Evolutionary conservation across 2,329 filamentous ascomycete genomes (phyloP).

Genomic region (Colletotrichum sp.): DNA sequence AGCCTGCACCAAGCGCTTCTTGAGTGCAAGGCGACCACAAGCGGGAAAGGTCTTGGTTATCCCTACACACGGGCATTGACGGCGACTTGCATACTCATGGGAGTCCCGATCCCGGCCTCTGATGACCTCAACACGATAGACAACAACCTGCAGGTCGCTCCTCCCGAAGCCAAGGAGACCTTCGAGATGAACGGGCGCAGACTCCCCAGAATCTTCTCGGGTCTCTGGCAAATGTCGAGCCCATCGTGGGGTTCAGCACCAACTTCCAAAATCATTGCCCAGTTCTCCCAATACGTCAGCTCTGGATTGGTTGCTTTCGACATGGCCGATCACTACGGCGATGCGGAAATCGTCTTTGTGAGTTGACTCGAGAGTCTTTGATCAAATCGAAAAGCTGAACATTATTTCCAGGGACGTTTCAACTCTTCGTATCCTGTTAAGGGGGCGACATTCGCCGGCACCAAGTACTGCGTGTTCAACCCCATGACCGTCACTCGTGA

Average conservation of each 20-base stretch:
- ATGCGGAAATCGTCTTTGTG: conserved; percentile 22
- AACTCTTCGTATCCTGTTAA: conserved; percentile 30
- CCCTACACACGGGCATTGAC: background rate
- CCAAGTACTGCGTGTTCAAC: conserved; percentile 40
- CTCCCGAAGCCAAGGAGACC: conserved; percentile 19
- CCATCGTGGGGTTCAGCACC: conserved; percentile 31
- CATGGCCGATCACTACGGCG: conserved; percentile 41
- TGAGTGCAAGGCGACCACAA: background rate
- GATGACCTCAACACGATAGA: background rate
- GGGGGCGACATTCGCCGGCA: conserved; percentile 32
- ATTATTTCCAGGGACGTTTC: conserved; percentile 36
- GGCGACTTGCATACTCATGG: background rate
- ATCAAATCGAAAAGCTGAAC: too few species aligned
- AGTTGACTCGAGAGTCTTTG: conserved; percentile 1
- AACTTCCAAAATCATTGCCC: conserved; percentile 27
- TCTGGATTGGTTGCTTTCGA: conserved; percentile 32
- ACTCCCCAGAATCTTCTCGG: conserved; percentile 33
- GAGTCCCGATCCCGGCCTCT: background rate
- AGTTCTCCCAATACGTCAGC: conserved; percentile 28
- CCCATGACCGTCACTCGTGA: conserved; percentile 30
- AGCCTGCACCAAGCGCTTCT: background rate
- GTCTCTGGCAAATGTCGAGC: conserved; percentile 36
- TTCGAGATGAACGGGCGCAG: conserved; percentile 25
- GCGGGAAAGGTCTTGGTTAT: background rate
- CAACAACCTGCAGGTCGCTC: background rate